Evolutionary conservation across 106 monocot species (phyloP).

Genomic region (Dendrobium nobile): DNA sequence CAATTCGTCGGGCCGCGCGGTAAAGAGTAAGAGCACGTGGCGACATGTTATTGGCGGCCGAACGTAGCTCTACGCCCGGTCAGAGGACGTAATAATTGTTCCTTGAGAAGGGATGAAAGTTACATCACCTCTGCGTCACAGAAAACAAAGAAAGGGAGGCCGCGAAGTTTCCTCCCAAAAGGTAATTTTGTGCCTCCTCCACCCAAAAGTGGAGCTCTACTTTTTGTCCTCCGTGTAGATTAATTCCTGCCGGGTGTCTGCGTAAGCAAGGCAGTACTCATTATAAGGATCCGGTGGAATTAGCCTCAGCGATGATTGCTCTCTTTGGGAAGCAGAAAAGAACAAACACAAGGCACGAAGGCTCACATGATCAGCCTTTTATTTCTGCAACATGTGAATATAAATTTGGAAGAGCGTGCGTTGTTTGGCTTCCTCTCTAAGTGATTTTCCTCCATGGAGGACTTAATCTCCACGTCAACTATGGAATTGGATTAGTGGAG

Average conservation of each 20-base stretch:
- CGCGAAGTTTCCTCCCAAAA: neutral
- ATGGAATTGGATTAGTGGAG: too few species aligned
- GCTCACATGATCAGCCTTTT: neutral
- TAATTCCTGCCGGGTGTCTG: neutral
- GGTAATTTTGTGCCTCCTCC: neutral
- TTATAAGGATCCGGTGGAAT: neutral
- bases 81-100: too few species aligned
- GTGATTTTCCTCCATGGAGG: too few species aligned
- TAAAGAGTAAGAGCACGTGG: too few species aligned
- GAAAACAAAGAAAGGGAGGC: neutral
- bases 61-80: too few species aligned
- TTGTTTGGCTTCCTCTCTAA: neutral
- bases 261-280: neutral
- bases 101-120: neutral
- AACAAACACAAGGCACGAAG: neutral
- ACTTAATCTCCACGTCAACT: too few species aligned
- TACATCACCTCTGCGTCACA: neutral
- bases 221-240: neutral
- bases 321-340: neutral
- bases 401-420: neutral
- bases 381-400: neutral
- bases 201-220: neutral
- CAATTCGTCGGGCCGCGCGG: too few species aligned
- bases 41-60: too few species aligned
- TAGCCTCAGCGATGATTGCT: constrained; percentile 1